Evolutionary conservation across 106 monocot genomes (phyloP).

Genomic region (Dendrobium chrysotoxum): DNA sequence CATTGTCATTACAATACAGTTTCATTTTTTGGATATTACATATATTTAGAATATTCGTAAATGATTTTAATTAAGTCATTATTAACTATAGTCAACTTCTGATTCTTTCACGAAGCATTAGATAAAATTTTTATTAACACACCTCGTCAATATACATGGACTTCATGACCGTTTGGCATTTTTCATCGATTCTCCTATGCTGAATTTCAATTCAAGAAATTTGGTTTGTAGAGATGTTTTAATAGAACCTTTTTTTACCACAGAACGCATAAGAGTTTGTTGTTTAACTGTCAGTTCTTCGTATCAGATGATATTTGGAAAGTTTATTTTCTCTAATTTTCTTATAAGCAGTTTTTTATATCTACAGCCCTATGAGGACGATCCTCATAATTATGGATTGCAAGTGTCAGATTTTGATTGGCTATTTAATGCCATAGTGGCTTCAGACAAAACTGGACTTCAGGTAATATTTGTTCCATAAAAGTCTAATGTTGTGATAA

Average conservation of each 20-base stretch:
- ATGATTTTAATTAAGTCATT: not conserved
- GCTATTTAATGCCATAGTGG: conserved; percentile 62
- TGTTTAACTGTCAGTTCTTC: not conserved
- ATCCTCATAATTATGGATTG: conserved; percentile 61
- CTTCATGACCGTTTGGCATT: not conserved
- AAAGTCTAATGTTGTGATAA: not conserved
- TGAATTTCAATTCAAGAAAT: not conserved
- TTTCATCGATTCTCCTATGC: not conserved
- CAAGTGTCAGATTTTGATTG: conserved; percentile 57
- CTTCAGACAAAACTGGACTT: conserved; percentile 64
- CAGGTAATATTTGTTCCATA: conserved; percentile 37
- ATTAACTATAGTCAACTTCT: not conserved
- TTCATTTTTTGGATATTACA: not conserved
- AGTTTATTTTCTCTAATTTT: not conserved
- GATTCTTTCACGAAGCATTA: not conserved
- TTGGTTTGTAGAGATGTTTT: not conserved
- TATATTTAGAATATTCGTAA: not conserved
- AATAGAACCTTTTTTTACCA: not conserved
- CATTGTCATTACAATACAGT: not conserved
- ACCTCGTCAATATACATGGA: not conserved
- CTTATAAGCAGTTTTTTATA: conserved; percentile 9
- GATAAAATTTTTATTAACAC: not conserved
- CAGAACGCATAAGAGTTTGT: not conserved
- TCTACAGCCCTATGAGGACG: conserved; percentile 64
- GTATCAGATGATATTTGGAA: not conserved